Percentiles rank a stretch among this genome's conserved stretches.
Conservation (phyloP, 1,284 basidiomycete species). For the Baeospora myosura region DNA sequence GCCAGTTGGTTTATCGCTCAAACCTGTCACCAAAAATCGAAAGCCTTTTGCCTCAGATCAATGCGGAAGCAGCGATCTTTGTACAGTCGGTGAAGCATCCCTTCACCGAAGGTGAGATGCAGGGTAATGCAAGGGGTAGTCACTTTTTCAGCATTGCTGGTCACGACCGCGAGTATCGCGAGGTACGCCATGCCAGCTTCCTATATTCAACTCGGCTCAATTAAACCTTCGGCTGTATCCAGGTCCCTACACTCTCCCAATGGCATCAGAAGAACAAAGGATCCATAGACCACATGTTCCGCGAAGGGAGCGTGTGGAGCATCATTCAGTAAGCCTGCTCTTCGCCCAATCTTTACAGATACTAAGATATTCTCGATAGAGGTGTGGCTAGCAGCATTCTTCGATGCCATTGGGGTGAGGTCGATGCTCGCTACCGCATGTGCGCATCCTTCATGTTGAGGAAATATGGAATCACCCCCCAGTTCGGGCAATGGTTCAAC, state of each 20-base stretch:
- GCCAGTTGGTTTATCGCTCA: not conserved
- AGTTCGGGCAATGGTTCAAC: slow-evolving; percentile 23
- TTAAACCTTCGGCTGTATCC: not conserved
- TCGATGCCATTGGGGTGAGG: slow-evolving; percentile 6
- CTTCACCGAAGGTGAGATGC: slow-evolving; percentile 3
- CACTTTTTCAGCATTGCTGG: slow-evolving; percentile 10
- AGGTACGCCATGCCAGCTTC: no score
- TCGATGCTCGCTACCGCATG: no score
- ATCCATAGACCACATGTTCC: not conserved
- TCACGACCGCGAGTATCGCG: slow-evolving; percentile 6
- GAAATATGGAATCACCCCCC: slow-evolving; percentile 14
- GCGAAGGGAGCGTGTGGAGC: not conserved
- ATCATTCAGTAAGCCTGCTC: not conserved
- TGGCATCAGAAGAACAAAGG: slow-evolving; percentile 3
- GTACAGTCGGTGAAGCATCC: not conserved
- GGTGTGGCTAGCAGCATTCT: not conserved
- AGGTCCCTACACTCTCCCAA: not conserved
- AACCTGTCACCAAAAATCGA: not conserved
- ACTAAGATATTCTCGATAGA: not conserved
- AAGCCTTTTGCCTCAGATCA: not conserved
- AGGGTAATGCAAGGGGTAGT: not conserved
- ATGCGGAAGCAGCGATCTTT: not conserved
- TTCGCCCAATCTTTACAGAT: not conserved
- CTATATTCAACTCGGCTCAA: not conserved
- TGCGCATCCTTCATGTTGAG: not conserved